These are phyloP conservation scores for Trichopus zeylanicus DNA, from an alignment of 116 monocot species.

Conservation along the genomic window DNA sequence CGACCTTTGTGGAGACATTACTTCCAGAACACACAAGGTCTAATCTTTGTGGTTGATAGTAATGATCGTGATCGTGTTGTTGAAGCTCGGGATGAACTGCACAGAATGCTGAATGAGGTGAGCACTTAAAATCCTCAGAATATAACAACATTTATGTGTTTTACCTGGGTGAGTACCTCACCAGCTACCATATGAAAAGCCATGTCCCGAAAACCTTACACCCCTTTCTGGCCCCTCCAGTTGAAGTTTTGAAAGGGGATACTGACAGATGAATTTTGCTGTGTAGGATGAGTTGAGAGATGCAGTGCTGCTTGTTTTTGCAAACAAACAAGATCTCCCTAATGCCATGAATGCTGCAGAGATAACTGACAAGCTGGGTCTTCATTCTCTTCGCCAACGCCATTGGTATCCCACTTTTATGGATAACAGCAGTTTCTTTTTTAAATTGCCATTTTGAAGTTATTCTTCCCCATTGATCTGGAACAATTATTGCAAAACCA, in stretches of 20 bases:
- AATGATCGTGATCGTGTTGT: conserved; percentile 14
- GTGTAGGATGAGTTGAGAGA: conserved; percentile 28
- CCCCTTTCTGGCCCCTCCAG: no score
- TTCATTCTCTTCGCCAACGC: conserved; percentile 5
- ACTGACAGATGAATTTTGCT: neutral
- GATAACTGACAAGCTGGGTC: conserved; percentile 6
- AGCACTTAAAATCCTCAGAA: neutral
- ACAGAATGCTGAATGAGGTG: conserved; percentile 29
- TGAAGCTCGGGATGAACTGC: conserved; percentile 22
- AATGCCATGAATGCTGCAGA: conserved; percentile 9
- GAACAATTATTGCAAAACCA: conserved; percentile 1
- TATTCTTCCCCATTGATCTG: neutral
- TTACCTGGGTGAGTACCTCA: no score
- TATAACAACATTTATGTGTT: neutral
- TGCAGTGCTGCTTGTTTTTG: conserved; percentile 25
- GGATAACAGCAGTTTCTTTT: neutral
- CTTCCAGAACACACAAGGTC: neutral
- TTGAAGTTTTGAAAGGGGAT: neutral
- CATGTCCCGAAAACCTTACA: no score
- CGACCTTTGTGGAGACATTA: conserved; percentile 28
- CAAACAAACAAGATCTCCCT: conserved; percentile 31
- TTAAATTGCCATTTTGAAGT: neutral
- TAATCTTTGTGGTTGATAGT: neutral
- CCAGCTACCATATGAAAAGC: no score
- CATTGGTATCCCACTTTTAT: no score